Conservation (phyloP, 2,329 filamentous ascomycete genomes). For the Neofusicoccum laricinum region DNA sequence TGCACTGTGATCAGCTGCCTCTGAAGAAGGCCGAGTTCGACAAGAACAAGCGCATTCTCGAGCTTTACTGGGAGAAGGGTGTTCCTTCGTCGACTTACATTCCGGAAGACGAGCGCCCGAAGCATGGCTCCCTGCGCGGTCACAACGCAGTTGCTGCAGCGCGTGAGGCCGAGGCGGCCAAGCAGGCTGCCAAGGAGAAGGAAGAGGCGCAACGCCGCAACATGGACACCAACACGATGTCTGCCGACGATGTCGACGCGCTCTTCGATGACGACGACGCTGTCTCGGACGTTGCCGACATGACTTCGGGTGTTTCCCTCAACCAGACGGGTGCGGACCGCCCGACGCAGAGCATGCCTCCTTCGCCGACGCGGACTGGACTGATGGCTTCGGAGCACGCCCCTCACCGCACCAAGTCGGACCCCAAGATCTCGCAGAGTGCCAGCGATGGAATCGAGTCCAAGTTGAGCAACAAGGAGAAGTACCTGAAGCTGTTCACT, state of each 20-base stretch:
- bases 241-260: slow-evolving; percentile 89
- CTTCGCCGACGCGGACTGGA: slow-evolving; percentile 77
- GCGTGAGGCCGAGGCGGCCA: slow-evolving; percentile 77
- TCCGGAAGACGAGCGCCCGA: slow-evolving; percentile 93
- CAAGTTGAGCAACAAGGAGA: slow-evolving; percentile 89
- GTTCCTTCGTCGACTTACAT: slow-evolving; percentile 94
- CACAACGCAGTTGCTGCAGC: slow-evolving; percentile 73
- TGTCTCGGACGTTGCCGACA: slow-evolving; percentile 77
- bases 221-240: slow-evolving; percentile 91
- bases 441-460: slow-evolving; percentile 69
- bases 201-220: slow-evolving; percentile 91
- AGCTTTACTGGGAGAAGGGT: slow-evolving; percentile 99
- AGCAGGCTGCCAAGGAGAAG: slow-evolving; percentile 76
- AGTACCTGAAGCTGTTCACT: slow-evolving; percentile 86
- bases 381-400: slow-evolving; percentile 58
- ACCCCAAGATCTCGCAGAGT: slow-evolving; percentile 78
- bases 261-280: slow-evolving; percentile 89
- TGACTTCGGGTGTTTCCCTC: slow-evolving; percentile 86
- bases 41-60: slow-evolving; percentile 90
- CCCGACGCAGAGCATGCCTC: slow-evolving; percentile 91
- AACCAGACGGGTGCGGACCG: slow-evolving; percentile 64
- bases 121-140: slow-evolving; percentile 71
- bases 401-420: slow-evolving; percentile 85
- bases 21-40: slow-evolving; percentile 99
- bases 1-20: slow-evolving; percentile 96